A percentile compares a stretch with the other conserved stretches of the same genome.
Evolutionary conservation across 108 stramenopile species (phyloP).

Genomic region (Nitzschia palea): DNA sequence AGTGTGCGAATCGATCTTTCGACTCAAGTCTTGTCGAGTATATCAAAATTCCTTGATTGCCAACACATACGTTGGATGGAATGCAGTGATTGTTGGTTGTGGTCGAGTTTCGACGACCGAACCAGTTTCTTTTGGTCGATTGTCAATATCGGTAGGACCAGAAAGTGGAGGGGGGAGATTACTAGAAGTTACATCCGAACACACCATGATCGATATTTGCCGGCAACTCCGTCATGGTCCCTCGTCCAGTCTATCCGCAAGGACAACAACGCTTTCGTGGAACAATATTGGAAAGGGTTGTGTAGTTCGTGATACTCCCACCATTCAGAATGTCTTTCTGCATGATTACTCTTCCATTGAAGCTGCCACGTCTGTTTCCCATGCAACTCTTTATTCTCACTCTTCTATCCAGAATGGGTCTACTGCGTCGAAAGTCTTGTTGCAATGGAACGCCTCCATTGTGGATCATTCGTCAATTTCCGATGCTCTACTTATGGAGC

Average conservation of each 20-base stretch:
- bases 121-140: constrained; percentile 21
- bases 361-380: constrained; percentile 51
- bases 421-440: constrained; percentile 51
- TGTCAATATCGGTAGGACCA: constrained; percentile 71
- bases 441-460: constrained; percentile 73
- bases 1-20: constrained; percentile 53
- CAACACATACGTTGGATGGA: constrained; percentile 54
- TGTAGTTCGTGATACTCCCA: constrained; percentile 62
- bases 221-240: constrained; percentile 37
- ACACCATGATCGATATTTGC: constrained; percentile 66
- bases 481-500: constrained; percentile 69
- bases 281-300: constrained; percentile 50
- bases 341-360: constrained; percentile 48
- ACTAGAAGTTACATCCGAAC: constrained; percentile 45
- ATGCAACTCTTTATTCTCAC: constrained; percentile 54
- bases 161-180: constrained; percentile 76
- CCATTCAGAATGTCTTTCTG: constrained; percentile 55
- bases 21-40: constrained; percentile 48
- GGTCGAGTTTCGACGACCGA: constrained; percentile 40
- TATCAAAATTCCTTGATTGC: constrained; percentile 61
- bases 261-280: constrained; percentile 4
- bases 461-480: constrained; percentile 49
- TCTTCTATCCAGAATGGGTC: constrained; percentile 48
- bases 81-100: constrained; percentile 58
- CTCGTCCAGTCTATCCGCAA: not conserved